Evolutionary conservation across 192 early-diverging fungal genomes (phyloP), one percentile per base, ranked within the genome.

Genomic region (Entomortierella beljakovae): DNA sequence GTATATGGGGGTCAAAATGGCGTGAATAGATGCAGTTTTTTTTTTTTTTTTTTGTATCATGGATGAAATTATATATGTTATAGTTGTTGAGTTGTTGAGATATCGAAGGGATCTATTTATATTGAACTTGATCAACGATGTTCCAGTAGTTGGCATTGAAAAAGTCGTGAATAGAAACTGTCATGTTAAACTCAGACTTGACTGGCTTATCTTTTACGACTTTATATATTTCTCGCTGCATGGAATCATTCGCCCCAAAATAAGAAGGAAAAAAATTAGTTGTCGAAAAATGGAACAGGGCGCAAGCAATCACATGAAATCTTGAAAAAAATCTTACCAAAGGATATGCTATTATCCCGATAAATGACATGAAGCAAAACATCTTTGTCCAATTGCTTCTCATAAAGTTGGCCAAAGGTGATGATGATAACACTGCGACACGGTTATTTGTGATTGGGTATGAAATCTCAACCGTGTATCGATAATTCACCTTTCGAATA

Each of bases 101-200:
- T 43, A 16, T 60, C 35, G n/a, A n/a, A n/a, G n/a, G n/a, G n/a
- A n/a, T n/a, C 7, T 61, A 56, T 42, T 76, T 77, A 55, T 61
- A 69, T 11, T 77, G 65, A 22, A 77, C 74, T 58, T 77, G 65
- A 8, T 70, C 67, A 29, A 81, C 31, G 43, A 81, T 81, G 26
- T 60, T 70, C 61, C 71, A 70, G 43, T 66, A 72, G 31, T 70
- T 75, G 3, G 35, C 22, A 20, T 42, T 37, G 46, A 63, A 81
- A 54, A 80, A 81, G 3, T 80, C 71, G 9, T 31, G 29, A 5
- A 72, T 57, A 1, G 66, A 60, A 38, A 83, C 69, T 46, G 64
- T 68, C 77, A 83, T 76, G 33, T 64, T 16, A 40, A 83, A 83
- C 51, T 80, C 68, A 57, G 77, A 80, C 43, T 64, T 54, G 20